These are phyloP conservation scores for Auriscalpium vulgare DNA, from an alignment of 768 basidiomycete genomes.

Conservation along the genomic window DNA sequence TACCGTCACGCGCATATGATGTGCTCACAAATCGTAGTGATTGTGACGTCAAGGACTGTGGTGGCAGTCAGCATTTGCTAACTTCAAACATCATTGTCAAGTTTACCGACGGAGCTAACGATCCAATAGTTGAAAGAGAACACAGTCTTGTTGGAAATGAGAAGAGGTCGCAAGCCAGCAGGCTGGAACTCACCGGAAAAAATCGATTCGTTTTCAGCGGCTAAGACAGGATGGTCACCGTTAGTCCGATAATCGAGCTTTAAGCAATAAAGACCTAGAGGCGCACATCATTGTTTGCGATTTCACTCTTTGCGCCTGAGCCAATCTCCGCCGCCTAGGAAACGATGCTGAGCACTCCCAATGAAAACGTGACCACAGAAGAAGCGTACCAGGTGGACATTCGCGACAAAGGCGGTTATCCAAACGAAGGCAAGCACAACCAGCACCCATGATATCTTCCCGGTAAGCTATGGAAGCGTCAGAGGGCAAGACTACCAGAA, in stretches of 20 bases:
- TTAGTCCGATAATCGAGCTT: neutral
- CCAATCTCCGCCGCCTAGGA: slow-evolving; percentile 8
- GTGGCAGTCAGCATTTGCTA: slow-evolving; percentile 10
- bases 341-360: too few species aligned
- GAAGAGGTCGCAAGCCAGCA: too few species aligned
- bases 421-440: slow-evolving; percentile 27
- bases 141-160: slow-evolving; percentile 23
- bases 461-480: slow-evolving; percentile 29
- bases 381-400: slow-evolving; percentile 30
- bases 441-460: slow-evolving; percentile 29
- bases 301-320: slow-evolving; percentile 1
- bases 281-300: slow-evolving; percentile 11
- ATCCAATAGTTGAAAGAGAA: slow-evolving; percentile 40
- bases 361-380: too few species aligned
- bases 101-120: slow-evolving; percentile 33
- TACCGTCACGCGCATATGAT: neutral
- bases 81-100: neutral
- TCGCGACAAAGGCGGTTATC: slow-evolving; percentile 28
- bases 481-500: too few species aligned
- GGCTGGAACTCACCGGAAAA: neutral
- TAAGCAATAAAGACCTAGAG: neutral
- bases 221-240: neutral
- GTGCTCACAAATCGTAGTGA: slow-evolving; percentile 32
- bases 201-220: slow-evolving; percentile 9
- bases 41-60: slow-evolving; percentile 32